These are phyloP conservation scores for Colletotrichum higginsianum DNA, from an alignment of 2,329 filamentous ascomycete species.

Conservation along the genomic window DNA sequence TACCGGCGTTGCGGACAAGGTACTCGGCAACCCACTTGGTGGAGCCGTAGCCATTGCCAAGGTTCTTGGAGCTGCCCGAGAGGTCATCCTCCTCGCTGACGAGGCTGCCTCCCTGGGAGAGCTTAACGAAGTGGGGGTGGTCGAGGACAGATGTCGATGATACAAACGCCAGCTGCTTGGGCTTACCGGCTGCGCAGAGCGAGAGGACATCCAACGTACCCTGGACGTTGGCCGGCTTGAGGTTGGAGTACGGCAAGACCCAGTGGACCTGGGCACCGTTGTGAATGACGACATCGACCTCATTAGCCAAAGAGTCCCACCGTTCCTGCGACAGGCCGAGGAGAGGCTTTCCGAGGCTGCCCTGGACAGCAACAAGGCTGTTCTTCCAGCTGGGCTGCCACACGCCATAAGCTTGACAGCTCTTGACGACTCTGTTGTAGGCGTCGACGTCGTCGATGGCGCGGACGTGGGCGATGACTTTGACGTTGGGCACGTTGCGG, in stretches of 20 bases:
- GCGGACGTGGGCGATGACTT: conserved; percentile 32
- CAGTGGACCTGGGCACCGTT: conserved; percentile 89
- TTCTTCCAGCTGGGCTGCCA: conserved; percentile 80
- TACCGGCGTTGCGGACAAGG: conserved; percentile 83
- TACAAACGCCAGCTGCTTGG: conserved; percentile 87
- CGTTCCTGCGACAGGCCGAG: conserved; percentile 78
- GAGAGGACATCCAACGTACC: conserved; percentile 82
- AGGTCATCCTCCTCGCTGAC: conserved; percentile 80
- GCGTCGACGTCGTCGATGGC: conserved; percentile 16
- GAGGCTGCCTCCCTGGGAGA: conserved; percentile 78
- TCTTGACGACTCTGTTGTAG: conserved; percentile 13
- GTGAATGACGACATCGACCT: conserved; percentile 83
- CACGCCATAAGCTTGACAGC: conserved; percentile 72
- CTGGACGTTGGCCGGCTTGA: conserved; percentile 84
- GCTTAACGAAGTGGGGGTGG: conserved; percentile 82
- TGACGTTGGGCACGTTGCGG: conserved; percentile 67
- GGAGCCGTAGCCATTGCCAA: conserved; percentile 92
- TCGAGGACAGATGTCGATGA: conserved; percentile 88
- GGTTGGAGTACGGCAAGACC: conserved; percentile 82
- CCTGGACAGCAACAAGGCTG: conserved; percentile 77
- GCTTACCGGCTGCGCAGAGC: conserved; percentile 82
- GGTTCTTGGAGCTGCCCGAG: conserved; percentile 79
- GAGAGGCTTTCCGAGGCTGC: conserved; percentile 80
- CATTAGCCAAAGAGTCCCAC: conserved; percentile 61
- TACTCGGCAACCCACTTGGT: conserved; percentile 83